Evolutionary conservation across 441 rosid genomes (phyloP), one percentile per base, ranked within the genome.

Genomic region (Macaranga tanarius): DNA sequence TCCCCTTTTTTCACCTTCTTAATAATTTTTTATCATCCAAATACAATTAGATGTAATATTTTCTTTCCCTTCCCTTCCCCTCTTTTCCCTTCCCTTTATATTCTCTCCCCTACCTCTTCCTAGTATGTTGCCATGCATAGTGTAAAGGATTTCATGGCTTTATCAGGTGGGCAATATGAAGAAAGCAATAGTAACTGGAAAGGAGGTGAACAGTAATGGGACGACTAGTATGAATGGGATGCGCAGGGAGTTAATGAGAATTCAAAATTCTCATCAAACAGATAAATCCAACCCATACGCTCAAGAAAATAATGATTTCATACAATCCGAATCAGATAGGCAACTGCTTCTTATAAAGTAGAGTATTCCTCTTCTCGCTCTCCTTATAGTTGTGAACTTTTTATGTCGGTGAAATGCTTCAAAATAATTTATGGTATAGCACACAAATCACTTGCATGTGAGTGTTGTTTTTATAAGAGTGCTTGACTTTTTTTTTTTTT

Each of bases 271-370:
- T 69, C 84, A 55, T 70, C 90, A 88, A 73, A 79, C 84, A 26
- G 89, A 80, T 67, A 85, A 75, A 83, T 84, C 84, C 69, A 86
- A 87, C 68, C 91, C 83, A n/a, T 95, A 91, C 23, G 28, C 75
- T 58, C 85, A 83, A 72, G 91, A 87, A 31, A 84, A 91, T 47
- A 95, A 91, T 38, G 87, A 89, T 80, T 90, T 89, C 73, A 89
- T 95, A 81, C 80, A 86, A 73, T 95, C 98, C n/a, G 98, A 93
- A 82, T 95, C 99, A 75, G 99, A 95, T 81, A 86, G 97, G 78
- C 98, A 95, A 62, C 38, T 88, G 89, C 97, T 95, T 79, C 90
- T 95, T 74, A 93, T 95, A 61, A 95, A 81, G 99, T 95, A 91
- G 16, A 48, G 69, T 61, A 65, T 77, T 68, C 65, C 57, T 51